phyloP scores from a whole-genome alignment of 2,329 filamentous ascomycete species.

The Apiospora arundinis region DNA sequence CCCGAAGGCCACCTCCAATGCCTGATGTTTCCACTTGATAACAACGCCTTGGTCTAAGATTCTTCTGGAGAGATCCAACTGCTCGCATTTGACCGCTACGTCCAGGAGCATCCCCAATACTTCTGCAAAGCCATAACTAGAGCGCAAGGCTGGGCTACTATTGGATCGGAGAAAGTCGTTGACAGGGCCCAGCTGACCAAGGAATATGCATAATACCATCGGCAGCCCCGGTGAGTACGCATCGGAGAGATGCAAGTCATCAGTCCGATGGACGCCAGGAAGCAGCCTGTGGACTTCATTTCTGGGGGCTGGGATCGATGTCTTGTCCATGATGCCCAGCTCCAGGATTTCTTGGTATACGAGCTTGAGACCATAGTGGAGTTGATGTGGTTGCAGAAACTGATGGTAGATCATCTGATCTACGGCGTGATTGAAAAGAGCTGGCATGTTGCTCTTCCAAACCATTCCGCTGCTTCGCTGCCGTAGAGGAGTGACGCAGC shows the following conservation, averaged over 20 bases:
- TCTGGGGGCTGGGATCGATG: no score
- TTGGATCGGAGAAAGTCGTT: background rate
- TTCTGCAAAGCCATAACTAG: fast-evolving
- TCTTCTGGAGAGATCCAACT: background rate
- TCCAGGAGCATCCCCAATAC: background rate
- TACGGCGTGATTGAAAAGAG: background rate
- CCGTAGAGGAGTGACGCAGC: background rate
- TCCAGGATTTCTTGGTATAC: background rate
- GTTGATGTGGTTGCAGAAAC: background rate
- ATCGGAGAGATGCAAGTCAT: background rate
- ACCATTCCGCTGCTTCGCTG: background rate
- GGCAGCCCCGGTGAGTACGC: background rate
- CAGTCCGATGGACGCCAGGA: background rate
- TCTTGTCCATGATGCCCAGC: no score
- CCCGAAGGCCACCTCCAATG: background rate
- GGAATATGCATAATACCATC: background rate
- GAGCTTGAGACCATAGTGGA: background rate
- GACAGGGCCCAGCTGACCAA: background rate
- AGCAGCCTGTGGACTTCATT: background rate
- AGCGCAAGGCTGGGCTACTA: background rate
- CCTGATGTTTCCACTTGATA: background rate
- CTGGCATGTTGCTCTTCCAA: background rate
- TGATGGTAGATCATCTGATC: background rate
- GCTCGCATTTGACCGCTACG: background rate
- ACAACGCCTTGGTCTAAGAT: background rate